phyloP scores from a whole-genome alignment of 2,329 filamentous ascomycete species.

The Metarhizium album region DNA sequence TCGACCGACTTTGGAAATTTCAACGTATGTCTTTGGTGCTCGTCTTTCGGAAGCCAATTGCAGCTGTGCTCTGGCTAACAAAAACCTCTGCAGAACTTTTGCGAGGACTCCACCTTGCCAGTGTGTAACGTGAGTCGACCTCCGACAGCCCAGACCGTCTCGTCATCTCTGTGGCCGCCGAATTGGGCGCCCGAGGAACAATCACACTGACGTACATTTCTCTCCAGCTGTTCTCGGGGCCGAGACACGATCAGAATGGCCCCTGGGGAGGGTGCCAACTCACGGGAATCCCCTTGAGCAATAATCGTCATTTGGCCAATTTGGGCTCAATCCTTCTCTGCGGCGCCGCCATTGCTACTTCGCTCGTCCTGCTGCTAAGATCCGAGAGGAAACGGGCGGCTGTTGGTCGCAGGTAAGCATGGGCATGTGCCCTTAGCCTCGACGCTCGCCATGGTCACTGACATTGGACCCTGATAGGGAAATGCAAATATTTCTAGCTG shows the following conservation, averaged over 20 bases:
- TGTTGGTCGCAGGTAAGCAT: conserved; percentile 72
- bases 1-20: conserved; percentile 53
- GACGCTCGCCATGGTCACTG: not conserved
- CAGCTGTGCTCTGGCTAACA: conserved; percentile 13
- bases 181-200: not conserved
- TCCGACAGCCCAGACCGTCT: conserved; percentile 6
- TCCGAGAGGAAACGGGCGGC: conserved; percentile 89
- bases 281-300: conserved; percentile 61
- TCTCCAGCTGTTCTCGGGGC: conserved; percentile 42
- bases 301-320: conserved; percentile 62
- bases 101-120: conserved; percentile 71
- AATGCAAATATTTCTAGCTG: conserved; percentile 86
- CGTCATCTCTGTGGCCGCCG: conserved; percentile 5
- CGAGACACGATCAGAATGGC: conserved; percentile 46
- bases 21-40: conserved; percentile 29
- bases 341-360: conserved; percentile 61
- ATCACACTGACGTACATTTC: not conserved
- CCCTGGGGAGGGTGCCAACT: conserved; percentile 62
- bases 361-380: conserved; percentile 59
- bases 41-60: not conserved
- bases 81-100: conserved; percentile 53
- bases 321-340: conserved; percentile 84
- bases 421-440: not conserved
- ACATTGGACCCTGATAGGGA: conserved; percentile 48
- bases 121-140: conserved; percentile 65